A percentile compares a stretch with the other conserved stretches of the same genome.
Conservation (phyloP, 371 early-diverging fungal species). For the Syncephalastrum contaminatum region DNA sequence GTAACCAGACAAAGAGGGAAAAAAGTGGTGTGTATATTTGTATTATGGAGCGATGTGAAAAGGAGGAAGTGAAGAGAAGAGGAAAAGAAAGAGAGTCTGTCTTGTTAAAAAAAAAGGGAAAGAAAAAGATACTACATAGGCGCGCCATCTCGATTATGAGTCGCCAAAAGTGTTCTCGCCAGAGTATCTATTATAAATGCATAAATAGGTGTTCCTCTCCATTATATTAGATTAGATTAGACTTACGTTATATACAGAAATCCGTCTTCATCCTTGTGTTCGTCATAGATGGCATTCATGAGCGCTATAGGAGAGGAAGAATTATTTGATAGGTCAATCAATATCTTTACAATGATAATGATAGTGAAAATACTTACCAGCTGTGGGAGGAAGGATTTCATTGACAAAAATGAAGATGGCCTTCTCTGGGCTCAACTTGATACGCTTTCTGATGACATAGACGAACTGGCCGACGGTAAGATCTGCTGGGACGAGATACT, state of each 20-base stretch:
- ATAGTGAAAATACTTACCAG: too few species aligned
- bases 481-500: constrained; percentile 96
- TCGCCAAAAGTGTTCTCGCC: constrained; percentile 86
- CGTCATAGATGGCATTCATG: constrained; percentile 88
- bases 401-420: constrained; percentile 98
- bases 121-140: constrained; percentile 1
- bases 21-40: not conserved
- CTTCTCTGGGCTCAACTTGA: constrained; percentile 92
- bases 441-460: constrained; percentile 92
- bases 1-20: not conserved
- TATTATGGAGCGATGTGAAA: not conserved
- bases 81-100: not conserved
- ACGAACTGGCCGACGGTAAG: constrained; percentile 98
- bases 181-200: constrained; percentile 52
- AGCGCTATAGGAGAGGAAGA: constrained; percentile 46
- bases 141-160: constrained; percentile 1
- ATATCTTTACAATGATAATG: too few species aligned
- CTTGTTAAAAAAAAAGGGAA: constrained; percentile 6
- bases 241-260: constrained; percentile 88
- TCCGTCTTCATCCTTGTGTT: constrained; percentile 95
- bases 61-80: not conserved
- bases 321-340: too few species aligned
- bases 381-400: constrained; percentile 89
- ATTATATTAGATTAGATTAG: not conserved
- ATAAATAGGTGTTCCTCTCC: not conserved